A percentile compares a stretch with the other conserved stretches of the same genome.
Evolutionary conservation across 139 green algal species (phyloP).

Genomic region (Pleodorina starrii): DNA sequence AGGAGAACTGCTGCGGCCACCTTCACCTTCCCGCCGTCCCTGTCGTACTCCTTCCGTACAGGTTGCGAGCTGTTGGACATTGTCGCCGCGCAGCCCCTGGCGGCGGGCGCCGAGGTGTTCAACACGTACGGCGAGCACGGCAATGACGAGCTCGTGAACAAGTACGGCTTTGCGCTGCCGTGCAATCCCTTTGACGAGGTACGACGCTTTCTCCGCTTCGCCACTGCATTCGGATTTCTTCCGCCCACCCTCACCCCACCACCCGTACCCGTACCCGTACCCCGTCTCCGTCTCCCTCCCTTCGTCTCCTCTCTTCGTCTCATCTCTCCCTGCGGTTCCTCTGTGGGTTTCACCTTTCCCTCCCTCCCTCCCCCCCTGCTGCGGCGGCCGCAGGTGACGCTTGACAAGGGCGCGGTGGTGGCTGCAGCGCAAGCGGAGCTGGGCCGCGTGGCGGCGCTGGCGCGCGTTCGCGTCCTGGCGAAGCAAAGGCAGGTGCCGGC

Average conservation of each 20-base stretch:
- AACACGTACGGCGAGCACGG: conserved; percentile 68
- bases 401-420: conserved; percentile 28
- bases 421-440: conserved; percentile 8
- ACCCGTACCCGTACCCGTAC: background rate
- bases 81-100: conserved; percentile 70
- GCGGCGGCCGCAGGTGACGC: conserved; percentile 21
- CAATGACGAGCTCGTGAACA: conserved; percentile 66
- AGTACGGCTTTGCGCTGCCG: conserved; percentile 67
- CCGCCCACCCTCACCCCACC: background rate
- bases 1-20: background rate
- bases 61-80: conserved; percentile 74
- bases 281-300: background rate
- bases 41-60: background rate
- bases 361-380: too few species aligned
- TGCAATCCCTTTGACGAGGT: conserved; percentile 59
- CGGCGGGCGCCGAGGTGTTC: conserved; percentile 64
- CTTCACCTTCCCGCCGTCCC: background rate
- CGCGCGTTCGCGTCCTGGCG: background rate
- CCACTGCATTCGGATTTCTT: background rate
- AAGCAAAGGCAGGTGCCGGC: conserved; percentile 15
- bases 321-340: too few species aligned
- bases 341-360: too few species aligned
- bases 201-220: background rate
- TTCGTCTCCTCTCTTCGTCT: too few species aligned
- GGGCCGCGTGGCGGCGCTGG: background rate